A percentile compares a stretch with the other conserved stretches of the same genome.
Conservation (phyloP, 768 basidiomycete genomes). For the Suillus placidus region DNA sequence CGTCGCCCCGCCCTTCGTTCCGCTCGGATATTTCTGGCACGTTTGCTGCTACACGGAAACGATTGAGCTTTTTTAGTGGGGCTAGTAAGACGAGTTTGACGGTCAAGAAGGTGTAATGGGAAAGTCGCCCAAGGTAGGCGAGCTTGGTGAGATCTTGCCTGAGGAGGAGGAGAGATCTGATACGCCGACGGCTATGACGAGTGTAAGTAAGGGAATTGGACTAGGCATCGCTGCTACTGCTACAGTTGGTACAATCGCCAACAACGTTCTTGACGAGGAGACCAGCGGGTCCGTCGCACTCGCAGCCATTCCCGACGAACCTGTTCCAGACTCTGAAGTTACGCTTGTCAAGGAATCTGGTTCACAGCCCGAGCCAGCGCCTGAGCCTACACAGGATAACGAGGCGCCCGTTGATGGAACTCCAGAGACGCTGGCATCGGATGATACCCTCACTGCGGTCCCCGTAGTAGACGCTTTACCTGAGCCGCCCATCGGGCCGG, state of each 20-base stretch:
- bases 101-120: constrained; percentile 31
- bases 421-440: constrained; percentile 7
- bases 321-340: not conserved
- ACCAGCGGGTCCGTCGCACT: constrained; percentile 34
- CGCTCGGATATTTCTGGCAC: constrained; percentile 48
- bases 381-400: not conserved
- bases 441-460: constrained; percentile 7
- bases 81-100: constrained; percentile 24
- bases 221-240: constrained; percentile 22
- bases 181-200: constrained; percentile 35
- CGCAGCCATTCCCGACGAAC: constrained; percentile 14
- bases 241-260: constrained; percentile 22
- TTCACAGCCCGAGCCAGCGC: not conserved
- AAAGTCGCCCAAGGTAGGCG: constrained; percentile 52
- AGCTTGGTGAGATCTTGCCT: constrained; percentile 69
- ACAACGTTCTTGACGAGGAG: constrained; percentile 30
- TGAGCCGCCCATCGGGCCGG: constrained; percentile 10
- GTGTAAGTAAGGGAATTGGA: constrained; percentile 21
- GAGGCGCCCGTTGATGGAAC: not conserved
- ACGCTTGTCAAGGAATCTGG: not conserved
- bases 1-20: constrained; percentile 48
- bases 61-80: constrained; percentile 62
- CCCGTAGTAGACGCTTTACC: constrained; percentile 9
- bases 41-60: constrained; percentile 55
- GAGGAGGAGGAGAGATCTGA: constrained; percentile 51